These are phyloP conservation scores for Aureobasidium sp. DNA, from an alignment of 2,329 filamentous ascomycete genomes.

Conservation along the genomic window DNA sequence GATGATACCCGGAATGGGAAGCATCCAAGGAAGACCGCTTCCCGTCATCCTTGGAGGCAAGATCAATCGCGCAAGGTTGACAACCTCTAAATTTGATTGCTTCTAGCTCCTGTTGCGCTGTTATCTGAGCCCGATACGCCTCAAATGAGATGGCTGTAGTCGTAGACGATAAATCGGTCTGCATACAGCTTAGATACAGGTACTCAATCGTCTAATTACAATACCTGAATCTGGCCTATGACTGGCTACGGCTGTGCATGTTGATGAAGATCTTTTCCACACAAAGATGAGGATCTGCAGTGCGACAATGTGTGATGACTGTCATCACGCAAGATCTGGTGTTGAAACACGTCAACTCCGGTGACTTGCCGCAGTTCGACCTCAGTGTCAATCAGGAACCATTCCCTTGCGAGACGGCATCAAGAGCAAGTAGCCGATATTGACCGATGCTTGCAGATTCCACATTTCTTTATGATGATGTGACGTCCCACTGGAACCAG, in stretches of 20 bases:
- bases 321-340: not conserved
- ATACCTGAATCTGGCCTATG: not conserved
- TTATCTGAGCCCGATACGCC: not conserved
- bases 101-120: not conserved
- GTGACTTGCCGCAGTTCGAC: conserved; percentile 8
- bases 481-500: not conserved
- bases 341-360: conserved; percentile 10
- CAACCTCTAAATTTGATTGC: not conserved
- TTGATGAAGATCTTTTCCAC: not conserved
- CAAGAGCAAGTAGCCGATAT: not conserved
- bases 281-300: conserved; percentile 3
- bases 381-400: conserved; percentile 1
- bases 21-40: conserved; percentile 6
- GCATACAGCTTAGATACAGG: not conserved
- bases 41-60: conserved; percentile 7
- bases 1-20: conserved; percentile 2
- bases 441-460: not conserved
- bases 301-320: conserved; percentile 2
- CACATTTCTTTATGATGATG: not conserved
- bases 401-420: not conserved
- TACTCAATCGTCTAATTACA: not conserved
- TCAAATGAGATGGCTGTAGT: not conserved
- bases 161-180: not conserved
- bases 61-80: not conserved
- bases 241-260: not conserved